Base-by-base conservation (phyloP, 345 rosid species). In the Arabidopsis suecica region DNA sequence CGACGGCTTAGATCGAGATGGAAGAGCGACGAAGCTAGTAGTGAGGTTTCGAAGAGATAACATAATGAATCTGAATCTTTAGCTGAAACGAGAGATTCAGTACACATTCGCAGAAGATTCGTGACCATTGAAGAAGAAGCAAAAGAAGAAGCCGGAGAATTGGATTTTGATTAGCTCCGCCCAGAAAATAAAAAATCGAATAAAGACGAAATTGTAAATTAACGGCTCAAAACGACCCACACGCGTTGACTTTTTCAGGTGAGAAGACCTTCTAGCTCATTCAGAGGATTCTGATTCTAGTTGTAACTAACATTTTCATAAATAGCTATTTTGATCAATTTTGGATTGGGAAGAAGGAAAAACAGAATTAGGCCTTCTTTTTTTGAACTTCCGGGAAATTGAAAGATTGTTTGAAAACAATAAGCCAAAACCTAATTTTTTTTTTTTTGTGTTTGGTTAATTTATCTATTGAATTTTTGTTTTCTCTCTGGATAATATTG, bases 41-140 rank as follows among this genome's bases (percentile, higher is more conserved):
- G 86, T 72, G 72, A 85, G 72, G 69, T 72, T 76, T 53, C 67
- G 87, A 61, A 60, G 53, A 37, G 84, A 73, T 48, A 75, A 74
- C 93, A 89, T 89, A 32, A 5, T 48, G 54, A 1, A 59, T 40
- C 38, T 61, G 68, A 59, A 68, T 16, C 28, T 56, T 9, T 47
- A 2, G 47, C 8, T 45, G 57, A 53, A 47, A 32, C 28, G 55
- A 76, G 58, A 51, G 72, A 63, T 57, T 71, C 77, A 58, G 22
- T 64, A 65, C 12, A 28, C 80, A 71, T 71, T 10, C 62, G 75
- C 33, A n/a, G 72, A 58, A 69, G 65, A 54, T 25, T 69, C n/a
- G 80, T 69, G 75, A 77, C 60, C 80, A 77, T 71, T 76, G 80
- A 65, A 55, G 77, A 49, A 55, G 42, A 38, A 44, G 32, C 18